A percentile compares a stretch with the other conserved stretches of the same genome.
Conservation (phyloP, 2,329 filamentous ascomycete genomes). For the Acarospora socialis region DNA sequence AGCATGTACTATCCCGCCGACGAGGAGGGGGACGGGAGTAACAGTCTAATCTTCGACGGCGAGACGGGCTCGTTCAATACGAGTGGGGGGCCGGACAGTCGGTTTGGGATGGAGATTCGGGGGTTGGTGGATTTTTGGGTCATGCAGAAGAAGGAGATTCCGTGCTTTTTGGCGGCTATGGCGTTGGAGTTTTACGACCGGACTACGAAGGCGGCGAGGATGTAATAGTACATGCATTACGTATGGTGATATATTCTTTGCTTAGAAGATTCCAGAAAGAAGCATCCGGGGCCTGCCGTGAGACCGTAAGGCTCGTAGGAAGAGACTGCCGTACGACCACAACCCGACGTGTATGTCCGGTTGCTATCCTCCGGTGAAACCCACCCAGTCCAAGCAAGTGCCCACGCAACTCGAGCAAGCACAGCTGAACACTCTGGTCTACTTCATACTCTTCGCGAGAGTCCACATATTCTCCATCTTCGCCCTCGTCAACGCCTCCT, state of each 20-base stretch:
- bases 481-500: slow-evolving; percentile 59
- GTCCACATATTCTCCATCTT: slow-evolving; percentile 97
- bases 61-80: slow-evolving; percentile 98
- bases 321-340: too few relatives aligned
- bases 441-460: slow-evolving; percentile 55
- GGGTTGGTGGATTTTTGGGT: slow-evolving; percentile 94
- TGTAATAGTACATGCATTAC: too few relatives aligned
- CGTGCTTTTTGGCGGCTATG: slow-evolving; percentile 79
- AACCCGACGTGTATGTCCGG: too few relatives aligned
- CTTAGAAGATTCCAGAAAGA: too few relatives aligned
- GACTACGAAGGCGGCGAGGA: slow-evolving; percentile 27
- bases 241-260: too few relatives aligned
- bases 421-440: too few relatives aligned
- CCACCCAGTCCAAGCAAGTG: too few relatives aligned
- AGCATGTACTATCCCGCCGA: slow-evolving; percentile 58
- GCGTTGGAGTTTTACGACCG: slow-evolving; percentile 85
- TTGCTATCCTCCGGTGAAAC: too few relatives aligned
- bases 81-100: slow-evolving; percentile 70
- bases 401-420: not conserved
- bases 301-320: too few relatives aligned
- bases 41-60: slow-evolving; percentile 68
- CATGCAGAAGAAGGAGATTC: slow-evolving; percentile 81
- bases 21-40: slow-evolving; percentile 32
- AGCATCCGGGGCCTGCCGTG: too few relatives aligned
- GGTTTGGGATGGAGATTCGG: slow-evolving; percentile 72